These are phyloP conservation scores for Heterobasidion occidentale DNA, from an alignment of 1,284 basidiomycete species.

Conservation along the genomic window DNA sequence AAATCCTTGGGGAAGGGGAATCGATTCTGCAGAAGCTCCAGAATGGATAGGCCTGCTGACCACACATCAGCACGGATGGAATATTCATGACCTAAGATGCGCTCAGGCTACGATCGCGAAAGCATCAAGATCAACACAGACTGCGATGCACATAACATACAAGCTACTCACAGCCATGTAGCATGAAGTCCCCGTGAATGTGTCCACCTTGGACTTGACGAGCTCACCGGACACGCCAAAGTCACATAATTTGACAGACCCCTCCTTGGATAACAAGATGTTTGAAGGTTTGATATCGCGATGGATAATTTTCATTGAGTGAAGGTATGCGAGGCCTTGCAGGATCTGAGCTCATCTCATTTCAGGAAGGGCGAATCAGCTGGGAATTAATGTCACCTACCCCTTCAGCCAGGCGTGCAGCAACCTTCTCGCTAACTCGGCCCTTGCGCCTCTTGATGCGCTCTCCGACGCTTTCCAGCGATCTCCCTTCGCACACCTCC, in stretches of 20 bases:
- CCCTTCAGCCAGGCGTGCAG: conserved; percentile 87
- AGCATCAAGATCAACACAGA: not conserved
- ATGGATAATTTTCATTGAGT: conserved; percentile 88
- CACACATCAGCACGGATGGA: conserved; percentile 95
- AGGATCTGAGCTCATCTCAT: conserved; percentile 51
- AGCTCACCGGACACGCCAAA: conserved; percentile 97
- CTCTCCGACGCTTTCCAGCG: conserved; percentile 82
- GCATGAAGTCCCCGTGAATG: conserved; percentile 93
- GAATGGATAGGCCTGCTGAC: conserved; percentile 92
- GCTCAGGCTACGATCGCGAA: conserved; percentile 63
- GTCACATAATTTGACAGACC: conserved; percentile 89
- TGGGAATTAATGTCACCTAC: conserved; percentile 34
- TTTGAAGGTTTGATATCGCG: conserved; percentile 98
- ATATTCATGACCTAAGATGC: conserved; percentile 84
- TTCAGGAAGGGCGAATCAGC: not conserved
- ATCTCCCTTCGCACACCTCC: conserved; percentile 88
- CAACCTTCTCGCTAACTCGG: conserved; percentile 86
- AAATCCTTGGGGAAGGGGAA: conserved; percentile 94
- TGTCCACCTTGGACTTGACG: conserved; percentile 84
- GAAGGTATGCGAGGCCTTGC: conserved; percentile 89
- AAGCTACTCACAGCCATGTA: conserved; percentile 86
- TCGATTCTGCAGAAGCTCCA: conserved; percentile 90
- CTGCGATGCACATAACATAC: not conserved
- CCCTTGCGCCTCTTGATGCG: conserved; percentile 77
- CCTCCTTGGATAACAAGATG: conserved; percentile 80